Conservation (phyloP, 139 green algal species). For the Volvox reticuliferus region DNA sequence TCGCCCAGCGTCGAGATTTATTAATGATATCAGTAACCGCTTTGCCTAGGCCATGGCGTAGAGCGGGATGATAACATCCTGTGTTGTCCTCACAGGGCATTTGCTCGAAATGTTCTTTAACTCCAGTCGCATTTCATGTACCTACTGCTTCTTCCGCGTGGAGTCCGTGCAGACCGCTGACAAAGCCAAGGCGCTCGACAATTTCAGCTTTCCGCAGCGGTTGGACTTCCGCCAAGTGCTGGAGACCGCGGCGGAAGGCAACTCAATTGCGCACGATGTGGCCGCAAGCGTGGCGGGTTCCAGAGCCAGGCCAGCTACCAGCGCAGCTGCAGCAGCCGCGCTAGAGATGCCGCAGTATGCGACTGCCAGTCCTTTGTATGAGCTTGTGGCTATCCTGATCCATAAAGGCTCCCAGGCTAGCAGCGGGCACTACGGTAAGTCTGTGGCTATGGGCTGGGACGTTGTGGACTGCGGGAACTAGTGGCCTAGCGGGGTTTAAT, state of each 20-base stretch:
- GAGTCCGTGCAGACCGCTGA: slow-evolving; percentile 73
- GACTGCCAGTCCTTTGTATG: slow-evolving; percentile 60
- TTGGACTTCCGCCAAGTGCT: slow-evolving; percentile 74
- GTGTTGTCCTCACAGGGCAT: too few species aligned
- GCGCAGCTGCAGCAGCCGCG: not conserved
- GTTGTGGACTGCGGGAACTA: too few species aligned
- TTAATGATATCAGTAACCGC: too few species aligned
- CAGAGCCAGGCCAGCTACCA: not conserved
- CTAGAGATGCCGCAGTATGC: slow-evolving; percentile 7
- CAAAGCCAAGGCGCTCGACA: slow-evolving; percentile 86
- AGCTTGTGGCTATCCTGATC: slow-evolving; percentile 87
- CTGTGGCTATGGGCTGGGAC: too few species aligned
- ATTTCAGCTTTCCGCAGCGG: slow-evolving; percentile 82
- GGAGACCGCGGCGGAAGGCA: not conserved
- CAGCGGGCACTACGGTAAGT: slow-evolving; percentile 88
- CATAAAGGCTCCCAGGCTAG: slow-evolving; percentile 86
- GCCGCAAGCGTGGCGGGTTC: not conserved
- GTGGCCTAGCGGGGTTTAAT: too few species aligned
- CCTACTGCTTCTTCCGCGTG: too few species aligned
- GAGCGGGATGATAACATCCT: too few species aligned
- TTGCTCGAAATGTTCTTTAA: too few species aligned
- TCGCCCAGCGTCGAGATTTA: too few species aligned
- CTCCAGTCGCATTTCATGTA: too few species aligned
- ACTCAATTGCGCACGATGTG: not conserved
- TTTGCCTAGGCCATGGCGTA: too few species aligned